Percentiles rank a stretch among this genome's conserved stretches.
Conservation (phyloP, 371 early-diverging fungal species). For the Aphelidium insulamus region DNA sequence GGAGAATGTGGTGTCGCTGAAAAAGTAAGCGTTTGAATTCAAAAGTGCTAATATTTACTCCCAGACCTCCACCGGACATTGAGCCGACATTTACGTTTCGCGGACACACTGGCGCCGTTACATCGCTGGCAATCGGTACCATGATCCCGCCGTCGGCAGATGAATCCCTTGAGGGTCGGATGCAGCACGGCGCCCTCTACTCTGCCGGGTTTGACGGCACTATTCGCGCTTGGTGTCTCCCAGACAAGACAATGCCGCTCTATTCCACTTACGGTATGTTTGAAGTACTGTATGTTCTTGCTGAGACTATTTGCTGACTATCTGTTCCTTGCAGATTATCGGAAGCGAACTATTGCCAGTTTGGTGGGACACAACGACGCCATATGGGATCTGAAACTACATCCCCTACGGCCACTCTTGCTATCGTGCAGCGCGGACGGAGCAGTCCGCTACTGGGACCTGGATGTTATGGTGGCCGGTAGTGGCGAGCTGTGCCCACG, state of each 20-base stretch:
- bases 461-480: no score
- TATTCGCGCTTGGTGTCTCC: slow-evolving; percentile 31
- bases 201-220: slow-evolving; percentile 54
- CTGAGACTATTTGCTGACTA: no score
- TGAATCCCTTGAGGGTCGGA: no score
- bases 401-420: slow-evolving; percentile 10
- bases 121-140: slow-evolving; percentile 36
- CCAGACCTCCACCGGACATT: slow-evolving; percentile 20
- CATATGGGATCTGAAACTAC: slow-evolving; percentile 21
- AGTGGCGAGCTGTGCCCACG: no score
- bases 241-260: neutral
- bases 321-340: no score
- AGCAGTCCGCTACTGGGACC: slow-evolving; percentile 20
- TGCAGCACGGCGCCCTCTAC: slow-evolving; percentile 28
- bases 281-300: no score
- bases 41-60: no score
- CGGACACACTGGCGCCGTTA: slow-evolving; percentile 49
- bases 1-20: slow-evolving; percentile 3
- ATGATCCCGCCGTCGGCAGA: no score
- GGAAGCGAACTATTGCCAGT: no score
- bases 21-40: neutral
- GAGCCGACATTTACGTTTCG: slow-evolving; percentile 54
- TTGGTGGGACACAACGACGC: slow-evolving; percentile 20
- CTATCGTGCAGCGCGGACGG: slow-evolving; percentile 22
- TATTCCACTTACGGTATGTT: no score